Percentiles rank a stretch among this genome's conserved stretches.
Evolutionary conservation across 768 basidiomycete genomes (phyloP).

Genomic region (Naganishia randhawae): DNA sequence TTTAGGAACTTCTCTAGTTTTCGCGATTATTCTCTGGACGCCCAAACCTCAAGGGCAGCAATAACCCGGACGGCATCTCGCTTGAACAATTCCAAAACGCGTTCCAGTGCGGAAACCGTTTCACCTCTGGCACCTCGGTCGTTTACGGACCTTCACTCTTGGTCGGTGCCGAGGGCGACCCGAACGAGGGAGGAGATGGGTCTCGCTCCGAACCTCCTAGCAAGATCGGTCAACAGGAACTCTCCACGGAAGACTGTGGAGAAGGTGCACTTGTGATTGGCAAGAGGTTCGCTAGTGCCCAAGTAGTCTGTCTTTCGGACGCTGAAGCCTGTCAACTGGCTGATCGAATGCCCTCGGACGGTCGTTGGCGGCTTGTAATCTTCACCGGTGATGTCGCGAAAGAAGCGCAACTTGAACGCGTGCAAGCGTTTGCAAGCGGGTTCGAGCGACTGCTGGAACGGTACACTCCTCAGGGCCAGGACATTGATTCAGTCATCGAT

Average conservation of each 20-base stretch:
- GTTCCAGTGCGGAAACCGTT: background rate
- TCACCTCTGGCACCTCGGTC: background rate
- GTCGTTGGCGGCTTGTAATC: background rate
- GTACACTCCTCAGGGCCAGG: too few species aligned
- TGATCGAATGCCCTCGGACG: background rate
- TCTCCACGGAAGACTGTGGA: too few species aligned
- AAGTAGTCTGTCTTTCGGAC: background rate
- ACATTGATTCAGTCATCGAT: too few species aligned
- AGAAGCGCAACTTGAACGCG: too few species aligned
- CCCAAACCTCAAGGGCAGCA: background rate
- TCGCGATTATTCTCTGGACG: background rate
- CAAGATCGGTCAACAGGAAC: too few species aligned
- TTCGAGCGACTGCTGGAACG: too few species aligned
- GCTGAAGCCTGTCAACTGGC: background rate
- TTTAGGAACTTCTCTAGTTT: too few species aligned
- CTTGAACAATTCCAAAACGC: background rate
- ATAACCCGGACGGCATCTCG: background rate
- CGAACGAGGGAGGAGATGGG: too few species aligned
- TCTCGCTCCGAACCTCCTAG: too few species aligned
- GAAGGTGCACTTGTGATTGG: background rate
- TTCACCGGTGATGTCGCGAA: background rate
- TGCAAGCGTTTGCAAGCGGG: too few species aligned
- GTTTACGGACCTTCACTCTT: too few species aligned
- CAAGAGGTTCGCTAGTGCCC: background rate
- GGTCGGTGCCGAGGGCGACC: too few species aligned